phyloP scores from a whole-genome alignment of 1,139 yeast genomes.

The Arxiozyma heterogenica region DNA sequence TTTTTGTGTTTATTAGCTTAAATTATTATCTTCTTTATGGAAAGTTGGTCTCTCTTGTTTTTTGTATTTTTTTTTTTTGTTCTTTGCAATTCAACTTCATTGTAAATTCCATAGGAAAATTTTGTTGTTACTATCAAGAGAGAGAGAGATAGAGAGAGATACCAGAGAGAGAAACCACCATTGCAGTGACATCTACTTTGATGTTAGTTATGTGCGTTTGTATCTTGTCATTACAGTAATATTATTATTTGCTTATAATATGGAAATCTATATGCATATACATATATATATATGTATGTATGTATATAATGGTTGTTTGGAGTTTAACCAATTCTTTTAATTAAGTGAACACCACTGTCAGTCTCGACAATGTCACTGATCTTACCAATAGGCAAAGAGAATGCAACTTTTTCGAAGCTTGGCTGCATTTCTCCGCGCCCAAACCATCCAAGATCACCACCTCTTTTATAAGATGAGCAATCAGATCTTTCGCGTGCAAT shows the following conservation, averaged over 20 bases:
- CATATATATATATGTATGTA: no score
- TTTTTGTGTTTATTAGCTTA: no score
- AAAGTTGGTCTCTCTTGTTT: background rate
- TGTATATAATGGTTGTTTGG: background rate
- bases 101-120: background rate
- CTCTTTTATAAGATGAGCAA: constrained; percentile 76
- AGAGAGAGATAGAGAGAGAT: background rate
- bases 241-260: no score
- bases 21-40: no score
- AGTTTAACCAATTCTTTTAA: constrained; percentile 65
- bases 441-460: constrained; percentile 88
- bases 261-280: no score
- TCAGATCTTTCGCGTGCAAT: constrained; percentile 81
- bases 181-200: no score
- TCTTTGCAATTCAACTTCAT: background rate
- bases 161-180: no score
- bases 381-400: constrained; percentile 72
- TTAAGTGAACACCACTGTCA: constrained; percentile 83
- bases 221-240: no score
- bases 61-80: no score
- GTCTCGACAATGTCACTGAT: constrained; percentile 76
- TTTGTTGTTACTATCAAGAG: background rate
- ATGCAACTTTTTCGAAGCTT: constrained; percentile 80
- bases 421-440: constrained; percentile 94
- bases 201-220: no score